Conservation (phyloP, 495 filamentous ascomycete species). For the Talaromyces wortmannii region DNA sequence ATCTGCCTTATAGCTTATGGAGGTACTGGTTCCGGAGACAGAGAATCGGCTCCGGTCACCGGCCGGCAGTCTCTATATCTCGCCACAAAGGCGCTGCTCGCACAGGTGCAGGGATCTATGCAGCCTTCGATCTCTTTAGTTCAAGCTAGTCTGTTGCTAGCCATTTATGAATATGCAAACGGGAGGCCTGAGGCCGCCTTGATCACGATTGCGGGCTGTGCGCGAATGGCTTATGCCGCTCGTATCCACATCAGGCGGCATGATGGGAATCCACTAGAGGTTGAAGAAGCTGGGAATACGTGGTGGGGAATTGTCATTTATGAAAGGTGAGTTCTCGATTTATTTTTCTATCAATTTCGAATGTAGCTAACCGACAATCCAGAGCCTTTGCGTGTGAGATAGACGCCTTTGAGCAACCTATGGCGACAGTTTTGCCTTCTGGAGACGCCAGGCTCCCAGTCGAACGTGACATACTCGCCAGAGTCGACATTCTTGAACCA, state of each 20-base stretch:
- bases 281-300: slow-evolving; percentile 17
- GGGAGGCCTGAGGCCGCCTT: slow-evolving; percentile 20
- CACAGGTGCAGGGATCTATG: slow-evolving; percentile 18
- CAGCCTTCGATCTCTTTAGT: slow-evolving; percentile 17
- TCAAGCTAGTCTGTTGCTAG: slow-evolving; percentile 24
- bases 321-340: slow-evolving; percentile 13
- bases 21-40: slow-evolving; percentile 4
- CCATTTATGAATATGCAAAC: slow-evolving; percentile 18
- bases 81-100: slow-evolving; percentile 17
- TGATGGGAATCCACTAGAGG: background rate
- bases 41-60: slow-evolving; percentile 6
- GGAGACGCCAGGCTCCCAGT: slow-evolving; percentile 5
- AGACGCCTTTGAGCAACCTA: background rate
- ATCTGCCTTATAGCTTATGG: slow-evolving; percentile 15
- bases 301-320: slow-evolving; percentile 24
- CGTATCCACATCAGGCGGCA: slow-evolving; percentile 10
- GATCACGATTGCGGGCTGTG: slow-evolving; percentile 20
- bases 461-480: background rate
- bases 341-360: background rate
- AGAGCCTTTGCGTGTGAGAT: slow-evolving; percentile 6
- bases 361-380: background rate
- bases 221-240: slow-evolving; percentile 15
- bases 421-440: slow-evolving; percentile 4
- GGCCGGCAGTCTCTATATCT: slow-evolving; percentile 19
- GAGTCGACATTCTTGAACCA: background rate